Base-by-base conservation (phyloP, 163 green algal species). In the Chloroidium sp. region DNA sequence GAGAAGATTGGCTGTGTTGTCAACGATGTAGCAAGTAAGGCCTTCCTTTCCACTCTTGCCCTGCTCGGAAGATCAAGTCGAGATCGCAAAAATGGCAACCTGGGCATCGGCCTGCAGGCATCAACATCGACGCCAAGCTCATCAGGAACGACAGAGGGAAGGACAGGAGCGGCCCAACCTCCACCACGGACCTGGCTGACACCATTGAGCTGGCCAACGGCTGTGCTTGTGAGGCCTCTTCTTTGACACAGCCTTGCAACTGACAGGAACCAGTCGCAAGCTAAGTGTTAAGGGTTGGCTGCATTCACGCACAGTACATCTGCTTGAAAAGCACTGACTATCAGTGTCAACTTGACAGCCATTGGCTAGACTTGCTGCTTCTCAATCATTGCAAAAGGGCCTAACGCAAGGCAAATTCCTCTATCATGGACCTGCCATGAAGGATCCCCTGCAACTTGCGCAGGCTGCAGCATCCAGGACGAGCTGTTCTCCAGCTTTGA, bases 81-180 rank as follows among this genome's bases (percentile, higher is more conserved):
- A 36, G 36, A 36, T 36, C 36, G 36, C 36, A 36, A 36, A 36
- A 36, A 36, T 36, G 64, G 6, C 64, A 10, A 10, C 64, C 64
- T 72, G 64, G 8, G 64, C 64, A 6, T 72, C 64, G 6, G 64
- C 6, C 64, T 72, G 64, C 64, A 72, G 64, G 64, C 3, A 87
- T 98, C 60, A 98, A 98, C 84, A 96, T 98, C 57, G 95, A 98
- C 80, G 94, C 95, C 74, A 97, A 97, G 84, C 90, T 98, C 0
- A 92, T 98, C n/a, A 85, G 92, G n/a, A 95, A 95, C 69, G 90
- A 95, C 77, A 85, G 88, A 59, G 64, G 64, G 6, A 64, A 74
- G 59, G 83, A 76, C 10, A 74, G 84, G 2, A 69, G 69, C 14
- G 67, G 82, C 13, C 69, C 74, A 36, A 92, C 90, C 80, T 88